phyloP scores from a whole-genome alignment of 2,329 filamentous ascomycete genomes.

The Acephala macrosclerotiorum region DNA sequence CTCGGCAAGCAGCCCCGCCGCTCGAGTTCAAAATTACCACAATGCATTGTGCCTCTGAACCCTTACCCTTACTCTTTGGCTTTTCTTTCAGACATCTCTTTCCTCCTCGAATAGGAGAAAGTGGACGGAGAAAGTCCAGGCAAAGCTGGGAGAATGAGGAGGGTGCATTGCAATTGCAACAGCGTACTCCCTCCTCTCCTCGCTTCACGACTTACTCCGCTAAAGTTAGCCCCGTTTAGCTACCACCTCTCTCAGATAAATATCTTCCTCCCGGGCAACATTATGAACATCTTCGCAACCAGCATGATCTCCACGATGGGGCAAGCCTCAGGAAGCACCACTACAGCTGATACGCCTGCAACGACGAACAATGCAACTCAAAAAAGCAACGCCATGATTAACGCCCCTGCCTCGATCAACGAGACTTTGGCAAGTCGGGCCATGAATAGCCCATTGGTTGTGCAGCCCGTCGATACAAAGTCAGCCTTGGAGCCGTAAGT shows the following conservation, averaged over 20 bases:
- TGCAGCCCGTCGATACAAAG: neutral
- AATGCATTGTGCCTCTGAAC: too few relatives aligned
- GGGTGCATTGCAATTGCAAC: too few relatives aligned
- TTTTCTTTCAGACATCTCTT: too few relatives aligned
- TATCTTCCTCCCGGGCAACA: neutral
- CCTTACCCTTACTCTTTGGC: too few relatives aligned
- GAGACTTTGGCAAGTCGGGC: too few relatives aligned
- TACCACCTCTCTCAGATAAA: neutral
- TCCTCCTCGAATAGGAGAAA: too few relatives aligned
- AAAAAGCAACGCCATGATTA: neutral
- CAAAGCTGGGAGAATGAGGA: too few relatives aligned
- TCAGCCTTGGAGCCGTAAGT: neutral
- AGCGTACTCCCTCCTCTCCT: too few relatives aligned
- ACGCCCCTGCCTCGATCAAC: neutral
- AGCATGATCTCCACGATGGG: neutral
- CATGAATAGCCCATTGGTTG: too few relatives aligned
- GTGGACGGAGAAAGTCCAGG: too few relatives aligned
- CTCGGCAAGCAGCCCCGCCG: neutral
- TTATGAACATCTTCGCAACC: neutral
- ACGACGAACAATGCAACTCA: neutral
- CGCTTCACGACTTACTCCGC: too few relatives aligned
- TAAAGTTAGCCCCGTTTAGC: neutral
- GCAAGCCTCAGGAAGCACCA: neutral
- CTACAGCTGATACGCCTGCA: neutral
- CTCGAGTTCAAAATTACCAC: neutral